Percentiles rank a stretch among this genome's conserved stretches.
Conservation (phyloP, 441 rosid genomes). For the Flueggea neowawraea region DNA sequence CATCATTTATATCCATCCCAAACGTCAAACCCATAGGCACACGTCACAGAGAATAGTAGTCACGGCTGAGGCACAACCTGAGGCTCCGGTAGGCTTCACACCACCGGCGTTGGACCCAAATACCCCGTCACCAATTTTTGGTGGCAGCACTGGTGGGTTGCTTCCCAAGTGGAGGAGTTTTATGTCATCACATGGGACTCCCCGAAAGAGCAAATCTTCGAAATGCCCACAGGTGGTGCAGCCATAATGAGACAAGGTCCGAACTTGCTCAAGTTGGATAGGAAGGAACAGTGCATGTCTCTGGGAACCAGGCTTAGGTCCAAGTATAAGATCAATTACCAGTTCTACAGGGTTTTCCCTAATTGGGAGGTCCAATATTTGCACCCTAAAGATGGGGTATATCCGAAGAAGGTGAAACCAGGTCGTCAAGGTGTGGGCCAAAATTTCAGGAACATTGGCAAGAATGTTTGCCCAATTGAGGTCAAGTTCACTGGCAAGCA, state of each 20-base stretch:
- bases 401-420: conserved; percentile 74
- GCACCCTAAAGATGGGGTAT: conserved; percentile 81
- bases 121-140: conserved; percentile 83
- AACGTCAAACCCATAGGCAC: conserved; percentile 6
- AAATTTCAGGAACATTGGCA: conserved; percentile 72
- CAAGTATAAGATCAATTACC: conserved; percentile 79
- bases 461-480: conserved; percentile 71
- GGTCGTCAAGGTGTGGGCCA: conserved; percentile 72
- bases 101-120: conserved; percentile 69
- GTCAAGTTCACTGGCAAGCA: conserved; percentile 87
- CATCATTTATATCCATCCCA: conserved; percentile 12
- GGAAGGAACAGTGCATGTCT: conserved; percentile 91
- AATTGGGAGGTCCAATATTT: conserved; percentile 70
- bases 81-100: conserved; percentile 77
- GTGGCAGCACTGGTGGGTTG: conserved; percentile 80
- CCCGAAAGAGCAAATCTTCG: conserved; percentile 74
- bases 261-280: conserved; percentile 71
- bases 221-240: conserved; percentile 78
- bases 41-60: conserved; percentile 2
- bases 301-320: conserved; percentile 68
- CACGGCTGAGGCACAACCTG: conserved; percentile 30
- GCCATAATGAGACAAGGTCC: conserved; percentile 82
- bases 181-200: conserved; percentile 84
- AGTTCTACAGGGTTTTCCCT: conserved; percentile 73
- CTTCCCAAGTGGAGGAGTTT: conserved; percentile 78